Evolutionary conservation across 345 rosid genomes (phyloP).

Genomic region (Moricandia arvensis): DNA sequence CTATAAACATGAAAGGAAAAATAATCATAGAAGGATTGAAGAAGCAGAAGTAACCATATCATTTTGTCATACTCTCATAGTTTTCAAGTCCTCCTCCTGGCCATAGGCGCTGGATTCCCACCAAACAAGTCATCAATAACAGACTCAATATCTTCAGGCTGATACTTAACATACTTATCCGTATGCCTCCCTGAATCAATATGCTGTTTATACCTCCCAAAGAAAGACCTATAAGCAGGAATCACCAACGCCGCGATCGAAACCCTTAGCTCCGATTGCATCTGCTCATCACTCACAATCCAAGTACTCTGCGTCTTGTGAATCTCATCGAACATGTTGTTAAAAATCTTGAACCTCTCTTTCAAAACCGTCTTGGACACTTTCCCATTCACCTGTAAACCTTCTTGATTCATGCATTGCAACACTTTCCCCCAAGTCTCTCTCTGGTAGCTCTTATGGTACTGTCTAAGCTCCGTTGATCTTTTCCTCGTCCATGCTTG

Average conservation of each 20-base stretch:
- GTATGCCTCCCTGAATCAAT: constrained; percentile 60
- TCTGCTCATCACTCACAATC: constrained; percentile 86
- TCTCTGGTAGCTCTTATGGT: constrained; percentile 76
- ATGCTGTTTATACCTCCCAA: constrained; percentile 69
- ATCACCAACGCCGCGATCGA: constrained; percentile 78
- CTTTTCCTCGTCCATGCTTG: constrained; percentile 61
- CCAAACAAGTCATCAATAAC: constrained; percentile 77
- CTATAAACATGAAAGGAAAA: constrained; percentile 33
- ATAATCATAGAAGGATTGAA: constrained; percentile 1
- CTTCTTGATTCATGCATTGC: constrained; percentile 64
- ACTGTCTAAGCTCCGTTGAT: constrained; percentile 64
- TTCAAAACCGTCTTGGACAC: constrained; percentile 61
- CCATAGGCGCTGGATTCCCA: constrained; percentile 62
- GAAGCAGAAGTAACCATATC: constrained; percentile 12
- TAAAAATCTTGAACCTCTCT: constrained; percentile 78
- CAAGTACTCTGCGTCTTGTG: constrained; percentile 80
- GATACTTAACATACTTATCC: constrained; percentile 81
- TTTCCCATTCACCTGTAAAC: constrained; percentile 64
- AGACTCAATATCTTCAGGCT: constrained; percentile 77
- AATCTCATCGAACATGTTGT: constrained; percentile 78
- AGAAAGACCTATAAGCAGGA: constrained; percentile 79
- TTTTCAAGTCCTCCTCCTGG: constrained; percentile 39
- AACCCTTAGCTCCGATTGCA: constrained; percentile 83
- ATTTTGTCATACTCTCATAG: not conserved
- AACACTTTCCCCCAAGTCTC: constrained; percentile 81